Conservation (phyloP, 495 filamentous ascomycete species). For the Talaromyces wortmannii region DNA sequence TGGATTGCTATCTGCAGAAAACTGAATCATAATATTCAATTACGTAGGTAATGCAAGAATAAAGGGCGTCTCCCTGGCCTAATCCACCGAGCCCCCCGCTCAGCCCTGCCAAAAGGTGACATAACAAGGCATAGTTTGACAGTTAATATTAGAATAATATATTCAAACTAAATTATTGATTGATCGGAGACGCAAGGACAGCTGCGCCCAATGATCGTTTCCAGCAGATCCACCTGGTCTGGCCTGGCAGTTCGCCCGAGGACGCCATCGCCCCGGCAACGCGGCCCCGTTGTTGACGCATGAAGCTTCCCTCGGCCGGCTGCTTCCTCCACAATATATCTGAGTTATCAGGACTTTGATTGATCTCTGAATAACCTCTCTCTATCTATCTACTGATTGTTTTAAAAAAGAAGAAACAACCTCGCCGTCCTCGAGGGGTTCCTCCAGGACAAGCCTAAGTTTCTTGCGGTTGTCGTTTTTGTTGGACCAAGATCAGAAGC, state of each 20-base stretch:
- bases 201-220: too few relatives aligned
- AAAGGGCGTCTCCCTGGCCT: too few relatives aligned
- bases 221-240: not conserved
- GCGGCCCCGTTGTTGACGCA: conserved; percentile 4
- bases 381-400: not conserved
- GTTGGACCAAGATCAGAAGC: conserved; percentile 1
- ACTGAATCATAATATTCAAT: too few relatives aligned
- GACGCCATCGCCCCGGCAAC: conserved; percentile 2
- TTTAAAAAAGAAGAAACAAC: conserved; percentile 1
- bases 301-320: not conserved
- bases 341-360: not conserved
- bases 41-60: too few relatives aligned
- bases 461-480: conserved; percentile 4
- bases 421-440: conserved; percentile 2
- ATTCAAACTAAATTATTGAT: not conserved
- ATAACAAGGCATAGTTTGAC: too few relatives aligned
- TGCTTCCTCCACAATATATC: not conserved
- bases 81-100: too few relatives aligned
- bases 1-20: too few relatives aligned
- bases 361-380: not conserved
- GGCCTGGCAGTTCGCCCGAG: not conserved
- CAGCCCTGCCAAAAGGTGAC: not conserved
- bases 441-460: conserved; percentile 7
- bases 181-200: conserved; percentile 4
- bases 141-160: too few relatives aligned